Evolutionary conservation across 257 asterid species (phyloP), one percentile per base, ranked within the genome.

Genomic region (Plantago ovata): DNA sequence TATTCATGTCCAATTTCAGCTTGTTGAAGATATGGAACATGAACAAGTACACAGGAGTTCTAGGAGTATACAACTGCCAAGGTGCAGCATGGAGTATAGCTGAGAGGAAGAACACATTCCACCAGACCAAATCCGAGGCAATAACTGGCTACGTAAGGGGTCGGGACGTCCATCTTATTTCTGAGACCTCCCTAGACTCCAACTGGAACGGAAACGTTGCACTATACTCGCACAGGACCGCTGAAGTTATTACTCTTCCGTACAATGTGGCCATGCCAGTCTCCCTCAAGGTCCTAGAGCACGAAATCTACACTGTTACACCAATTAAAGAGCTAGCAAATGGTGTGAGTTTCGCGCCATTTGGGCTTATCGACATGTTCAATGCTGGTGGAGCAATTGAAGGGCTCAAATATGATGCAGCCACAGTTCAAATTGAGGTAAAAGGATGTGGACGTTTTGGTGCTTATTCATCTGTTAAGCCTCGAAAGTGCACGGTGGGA

Each of bases 31-130:
- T 89, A 68, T 89, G 96, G 96, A 89, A 85, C 80, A 80, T 85
- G 85, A 89, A 89, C 86, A 89, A 85, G 67, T 68, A 72, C 63
- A 83, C 81, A 12, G 95, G 94, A 56, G 85, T 85, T 2, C 70
- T 89, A 19, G 96, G 95, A 16, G 86, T 85, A n/a, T 89, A 85
- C 84, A 89, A 89, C 67, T 89, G 95, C 64, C 96, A 85, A 56
- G 96, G 95, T 38, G 96, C 96, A 53, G 91, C 96, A 12, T 85
- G 96, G 96, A 85, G 76, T 45, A 69, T 67, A 15, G 56, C 61
- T 40, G 95, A 83, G 78, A 77, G 87, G 72, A 85, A 81, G 86
- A 85, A 78, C 72, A 85, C 86, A 3, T 81, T 83, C 79, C 96
- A 85, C 75, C 71, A 76, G 33, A 83, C 95, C 0, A 72, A 65